A percentile compares a stretch with the other conserved stretches of the same genome.
These are phyloP conservation scores for Colletotrichum neosansevieriae DNA, from an alignment of 2,329 filamentous ascomycete genomes.

Conservation along the genomic window DNA sequence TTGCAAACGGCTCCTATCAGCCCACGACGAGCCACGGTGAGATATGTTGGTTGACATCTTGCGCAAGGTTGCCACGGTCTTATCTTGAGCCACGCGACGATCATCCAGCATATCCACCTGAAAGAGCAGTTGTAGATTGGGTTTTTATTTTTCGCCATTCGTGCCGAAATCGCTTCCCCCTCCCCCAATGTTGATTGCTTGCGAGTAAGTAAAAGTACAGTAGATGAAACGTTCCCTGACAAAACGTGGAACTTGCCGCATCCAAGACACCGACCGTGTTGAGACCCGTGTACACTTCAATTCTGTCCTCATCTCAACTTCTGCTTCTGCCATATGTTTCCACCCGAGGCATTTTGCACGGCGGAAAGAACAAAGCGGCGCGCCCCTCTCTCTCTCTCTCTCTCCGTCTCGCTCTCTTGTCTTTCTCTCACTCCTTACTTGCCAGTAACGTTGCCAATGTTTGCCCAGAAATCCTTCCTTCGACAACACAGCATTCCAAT, in stretches of 20 bases:
- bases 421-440: no score
- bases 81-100: background rate
- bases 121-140: no score
- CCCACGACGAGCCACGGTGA: background rate
- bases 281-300: slow-evolving; percentile 12
- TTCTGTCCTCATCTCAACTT: slow-evolving; percentile 9
- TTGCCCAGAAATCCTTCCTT: no score
- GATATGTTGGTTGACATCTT: background rate
- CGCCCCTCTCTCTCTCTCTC: no score
- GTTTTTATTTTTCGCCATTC: no score
- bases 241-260: slow-evolving; percentile 27
- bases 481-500: background rate
- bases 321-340: slow-evolving; percentile 15
- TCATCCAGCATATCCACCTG: no score
- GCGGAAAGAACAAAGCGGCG: slow-evolving; percentile 2
- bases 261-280: slow-evolving; percentile 14
- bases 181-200: background rate
- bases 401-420: no score
- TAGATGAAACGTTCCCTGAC: slow-evolving; percentile 31
- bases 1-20: background rate
- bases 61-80: slow-evolving; percentile 1
- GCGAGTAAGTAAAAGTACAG: slow-evolving; percentile 1
- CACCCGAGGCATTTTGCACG: slow-evolving; percentile 6
- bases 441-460: background rate
- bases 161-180: no score